Evolutionary conservation across 148 eudicot genomes (phyloP), one percentile per base, ranked within the genome.

Genomic region (Cornus florida): DNA sequence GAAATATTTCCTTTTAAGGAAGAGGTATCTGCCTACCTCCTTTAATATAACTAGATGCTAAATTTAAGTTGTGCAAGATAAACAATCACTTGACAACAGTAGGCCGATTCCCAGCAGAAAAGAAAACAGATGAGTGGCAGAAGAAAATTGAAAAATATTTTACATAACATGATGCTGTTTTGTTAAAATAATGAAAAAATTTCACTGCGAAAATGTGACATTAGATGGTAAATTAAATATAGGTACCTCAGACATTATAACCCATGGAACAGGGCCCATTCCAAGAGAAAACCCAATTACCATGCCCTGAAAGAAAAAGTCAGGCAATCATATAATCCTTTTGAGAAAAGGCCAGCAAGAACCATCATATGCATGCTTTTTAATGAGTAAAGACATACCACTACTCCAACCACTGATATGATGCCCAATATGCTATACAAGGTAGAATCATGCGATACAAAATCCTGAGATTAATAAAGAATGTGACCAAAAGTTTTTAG

Each of bases 241-340:
- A 16, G 41, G 81, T 89, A 94, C 98, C 98, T 94, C 98, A 35
- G 98, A 95, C 98, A 95, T 95, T 70, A 95, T 95, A 82, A 93
- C 56, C 98, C 98, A 95, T 59, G 98, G 98, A 79, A 93, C 91
- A 48, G 98, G 94, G 64, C 98, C 98, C 83, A 95, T 84, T 84
- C 98, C 98, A 81, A 95, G 86, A 20, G 98, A 95, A 86, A 92
- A 93, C n/a, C 84, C 65, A 80, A 90, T 78, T 28, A 94, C 89
- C 99, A 96, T 92, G 53, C 89, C 88, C 98, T 96, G 85, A 7
- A 77, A 79, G 67, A 66, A 77, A 60, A 69, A 59, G 72, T 71
- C 17, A 43, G 70, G 72, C 19, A 56, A 76, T 77, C 72, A 53
- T 62, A 83, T 43, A 66, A 67, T 70, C 32, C 43, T 32, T 43